Conservation (phyloP, 2,329 filamentous ascomycete genomes). For the Pseudogymnoascus sp. region DNA sequence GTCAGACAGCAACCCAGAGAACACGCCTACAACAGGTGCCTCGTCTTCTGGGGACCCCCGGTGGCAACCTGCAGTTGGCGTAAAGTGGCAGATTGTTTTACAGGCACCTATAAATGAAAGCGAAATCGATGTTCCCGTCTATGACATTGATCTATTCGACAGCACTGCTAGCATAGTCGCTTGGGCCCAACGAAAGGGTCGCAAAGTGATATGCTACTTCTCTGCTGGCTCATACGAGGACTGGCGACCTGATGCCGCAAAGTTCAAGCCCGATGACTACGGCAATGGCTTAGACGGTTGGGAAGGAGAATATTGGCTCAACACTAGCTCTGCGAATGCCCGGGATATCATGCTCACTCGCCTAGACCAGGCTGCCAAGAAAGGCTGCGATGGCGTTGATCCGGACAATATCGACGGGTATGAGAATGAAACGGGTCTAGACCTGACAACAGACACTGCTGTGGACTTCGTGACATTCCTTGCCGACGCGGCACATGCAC, state of each 20-base stretch:
- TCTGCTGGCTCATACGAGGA: conserved; percentile 61
- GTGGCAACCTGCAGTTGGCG: conserved; percentile 47
- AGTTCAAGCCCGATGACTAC: conserved; percentile 49
- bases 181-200: conserved; percentile 40
- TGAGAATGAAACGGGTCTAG: conserved; percentile 56
- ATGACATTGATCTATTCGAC: conserved; percentile 52
- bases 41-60: conserved; percentile 20
- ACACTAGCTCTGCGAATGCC: conserved; percentile 50
- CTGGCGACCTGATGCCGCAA: conserved; percentile 47
- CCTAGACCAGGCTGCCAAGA: conserved; percentile 49
- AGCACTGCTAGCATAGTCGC: conserved; percentile 39
- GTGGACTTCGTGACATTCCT: conserved; percentile 55
- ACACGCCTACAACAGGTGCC: not conserved
- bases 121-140: conserved; percentile 18
- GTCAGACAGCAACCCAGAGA: not conserved
- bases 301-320: conserved; percentile 60
- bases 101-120: conserved; percentile 30
- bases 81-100: conserved; percentile 57
- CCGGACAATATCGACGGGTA: conserved; percentile 66
- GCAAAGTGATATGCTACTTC: conserved; percentile 66
- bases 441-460: conserved; percentile 48
- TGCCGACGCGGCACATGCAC: conserved; percentile 42
- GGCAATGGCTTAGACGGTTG: conserved; percentile 55
- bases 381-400: conserved; percentile 62
- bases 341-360: conserved; percentile 55